Base-by-base conservation (phyloP, 495 filamentous ascomycete genomes). In the Aspergillus bertholletiae region DNA sequence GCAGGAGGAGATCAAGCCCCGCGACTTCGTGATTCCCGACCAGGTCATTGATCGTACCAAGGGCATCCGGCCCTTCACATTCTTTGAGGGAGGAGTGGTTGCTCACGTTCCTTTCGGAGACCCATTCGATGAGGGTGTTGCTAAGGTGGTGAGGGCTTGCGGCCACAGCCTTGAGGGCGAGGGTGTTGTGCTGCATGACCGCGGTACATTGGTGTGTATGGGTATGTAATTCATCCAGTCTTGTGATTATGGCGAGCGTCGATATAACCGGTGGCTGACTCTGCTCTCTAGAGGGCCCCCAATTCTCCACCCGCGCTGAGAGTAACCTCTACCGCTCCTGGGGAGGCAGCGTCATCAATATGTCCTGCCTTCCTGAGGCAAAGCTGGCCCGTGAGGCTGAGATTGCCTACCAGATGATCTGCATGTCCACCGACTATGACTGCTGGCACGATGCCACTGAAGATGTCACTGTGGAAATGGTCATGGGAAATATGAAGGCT, bases 371-470 rank as follows among this genome's bases (percentile, higher is more conserved):
- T n/a, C 94, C 94, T 22, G 94, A 99, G 76, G 87, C 93, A 28
- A 97, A 97, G 77, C 84, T 99, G 12, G 94, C 94, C 24, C 81
- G 88, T 28, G 94, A 99, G 77, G 95, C 95, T 5, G 95, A 99
- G 76, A 87, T 99, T 58, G 88, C 87, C 15, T 97, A 96, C 66
- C 90, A 93, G 75, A 93, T 97, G 83, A 93, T 99, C 60, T 97
- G 93, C 79, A 99, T 99, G 95, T 86, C 88, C 24, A 99, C 94
- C 21, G 94, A 99, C 74, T 99, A 99, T 64, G 95, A 99, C 72
- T 96, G 92, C 82, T 97, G 94, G 94, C 88, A 89, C 66, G 71
- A 73, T 51, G 77, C 77, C 5, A 84, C 82, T 43, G 88, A 86
- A 37, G 84, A 82, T 52, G 94, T 99, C 30, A 92, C 88, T 55